These are phyloP conservation scores for Aristolochia contorta DNA, from an alignment of 164 flowering plant species.

Conservation along the genomic window DNA sequence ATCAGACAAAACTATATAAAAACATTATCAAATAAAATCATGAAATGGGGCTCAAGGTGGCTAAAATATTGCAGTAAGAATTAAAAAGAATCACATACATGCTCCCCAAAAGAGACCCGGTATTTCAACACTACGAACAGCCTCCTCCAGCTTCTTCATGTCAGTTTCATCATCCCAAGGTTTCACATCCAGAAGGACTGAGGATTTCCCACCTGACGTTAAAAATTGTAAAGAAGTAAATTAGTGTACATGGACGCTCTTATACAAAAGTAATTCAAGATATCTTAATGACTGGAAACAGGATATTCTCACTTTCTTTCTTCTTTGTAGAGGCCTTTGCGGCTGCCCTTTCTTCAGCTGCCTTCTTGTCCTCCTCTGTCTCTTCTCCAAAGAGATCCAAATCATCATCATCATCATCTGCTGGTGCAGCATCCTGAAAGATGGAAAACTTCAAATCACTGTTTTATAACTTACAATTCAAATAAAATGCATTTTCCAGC, in stretches of 20 bases:
- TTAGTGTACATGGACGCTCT: too few relatives aligned
- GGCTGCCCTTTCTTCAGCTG: conserved; percentile 66
- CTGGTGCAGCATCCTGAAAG: conserved; percentile 37
- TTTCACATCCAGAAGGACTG: conserved; percentile 86
- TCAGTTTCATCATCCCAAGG: conserved; percentile 99
- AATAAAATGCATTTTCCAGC: too few relatives aligned
- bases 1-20: too few relatives aligned
- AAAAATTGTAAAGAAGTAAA: background rate
- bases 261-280: background rate
- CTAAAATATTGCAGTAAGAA: background rate
- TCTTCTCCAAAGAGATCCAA: conserved; percentile 95
- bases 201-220: conserved; percentile 81
- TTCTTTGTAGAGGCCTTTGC: too few relatives aligned
- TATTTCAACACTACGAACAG: conserved; percentile 67
- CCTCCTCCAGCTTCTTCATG: conserved; percentile 93
- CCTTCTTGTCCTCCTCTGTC: conserved; percentile 96
- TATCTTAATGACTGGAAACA: background rate
- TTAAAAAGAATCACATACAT: conserved; percentile 14
- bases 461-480: too few relatives aligned
- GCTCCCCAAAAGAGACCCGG: conserved; percentile 71
- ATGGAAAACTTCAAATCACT: too few relatives aligned
- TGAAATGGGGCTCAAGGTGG: background rate
- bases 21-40: too few relatives aligned
- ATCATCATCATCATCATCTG: conserved; percentile 70
- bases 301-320: background rate